These are phyloP conservation scores for Lentinula guzmanii DNA, from an alignment of 768 basidiomycete genomes.

Conservation along the genomic window DNA sequence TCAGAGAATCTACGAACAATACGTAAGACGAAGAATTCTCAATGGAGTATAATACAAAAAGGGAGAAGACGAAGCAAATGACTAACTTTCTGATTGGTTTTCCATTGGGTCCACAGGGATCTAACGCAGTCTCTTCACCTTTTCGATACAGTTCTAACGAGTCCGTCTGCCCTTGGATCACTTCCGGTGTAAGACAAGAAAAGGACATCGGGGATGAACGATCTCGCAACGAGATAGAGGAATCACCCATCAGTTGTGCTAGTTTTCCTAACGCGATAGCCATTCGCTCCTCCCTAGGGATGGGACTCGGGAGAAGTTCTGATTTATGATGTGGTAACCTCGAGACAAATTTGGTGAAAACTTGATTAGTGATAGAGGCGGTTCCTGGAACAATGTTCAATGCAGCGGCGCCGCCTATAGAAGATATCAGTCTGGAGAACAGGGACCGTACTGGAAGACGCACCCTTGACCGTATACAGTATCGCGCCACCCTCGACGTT, in stretches of 20 bases:
- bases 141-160: conserved; percentile 39
- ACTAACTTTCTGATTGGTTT: conserved; percentile 58
- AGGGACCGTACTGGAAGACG: conserved; percentile 2
- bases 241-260: conserved; percentile 42
- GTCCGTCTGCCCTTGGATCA: conserved; percentile 46
- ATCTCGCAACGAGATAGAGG: conserved; percentile 41
- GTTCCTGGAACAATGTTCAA: conserved; percentile 49
- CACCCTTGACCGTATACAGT: conserved; percentile 61
- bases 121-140: conserved; percentile 40
- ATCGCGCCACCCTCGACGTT: conserved; percentile 44
- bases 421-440: neutral
- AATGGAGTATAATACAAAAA: neutral
- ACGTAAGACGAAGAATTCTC: neutral
- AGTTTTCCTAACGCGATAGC: conserved; percentile 45
- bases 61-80: neutral
- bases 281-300: conserved; percentile 44
- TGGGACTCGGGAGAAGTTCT: conserved; percentile 32
- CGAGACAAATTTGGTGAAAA: conserved; percentile 55
- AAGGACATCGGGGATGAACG: conserved; percentile 65
- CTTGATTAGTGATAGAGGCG: conserved; percentile 59
- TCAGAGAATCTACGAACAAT: conserved; percentile 46
- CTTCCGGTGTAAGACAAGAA: conserved; percentile 50
- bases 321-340: conserved; percentile 46
- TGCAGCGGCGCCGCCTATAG: conserved; percentile 47
- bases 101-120: conserved; percentile 52